Evolutionary conservation across 1,139 yeast genomes (phyloP).

Genomic region (Petasospora rhodanensis): DNA sequence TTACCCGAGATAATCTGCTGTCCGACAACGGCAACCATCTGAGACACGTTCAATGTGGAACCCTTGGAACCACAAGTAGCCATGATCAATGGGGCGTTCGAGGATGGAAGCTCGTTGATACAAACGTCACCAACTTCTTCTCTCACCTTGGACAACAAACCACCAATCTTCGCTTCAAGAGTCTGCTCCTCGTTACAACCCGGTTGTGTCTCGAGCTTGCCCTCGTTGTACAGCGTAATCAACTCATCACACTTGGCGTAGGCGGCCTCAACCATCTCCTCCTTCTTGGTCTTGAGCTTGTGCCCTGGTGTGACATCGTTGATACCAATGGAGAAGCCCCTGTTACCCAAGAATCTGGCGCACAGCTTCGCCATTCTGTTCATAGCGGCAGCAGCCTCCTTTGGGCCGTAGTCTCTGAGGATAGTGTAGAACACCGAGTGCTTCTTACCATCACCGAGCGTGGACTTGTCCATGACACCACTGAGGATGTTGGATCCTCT

Average conservation of each 20-base stretch:
- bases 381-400: constrained; percentile 95
- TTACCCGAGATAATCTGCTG: constrained; percentile 98
- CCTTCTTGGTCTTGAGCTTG: constrained; percentile 73
- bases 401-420: constrained; percentile 90
- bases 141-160: constrained; percentile 91
- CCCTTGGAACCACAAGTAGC: constrained; percentile 99
- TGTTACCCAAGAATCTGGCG: constrained; percentile 88
- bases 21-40: constrained; percentile 99
- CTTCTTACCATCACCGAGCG: constrained; percentile 96
- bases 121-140: constrained; percentile 99
- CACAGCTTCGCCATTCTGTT: constrained; percentile 97
- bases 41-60: constrained; percentile 95
- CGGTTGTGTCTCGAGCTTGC: constrained; percentile 95
- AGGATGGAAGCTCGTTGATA: constrained; percentile 81
- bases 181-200: constrained; percentile 99
- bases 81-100: constrained; percentile 97
- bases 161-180: constrained; percentile 95
- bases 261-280: constrained; percentile 85
- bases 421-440: constrained; percentile 95
- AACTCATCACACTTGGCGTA: constrained; percentile 90
- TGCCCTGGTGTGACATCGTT: constrained; percentile 94
- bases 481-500: constrained; percentile 85
- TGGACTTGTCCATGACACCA: constrained; percentile 96
- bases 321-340: constrained; percentile 97
- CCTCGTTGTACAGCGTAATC: constrained; percentile 72